These are phyloP conservation scores for Alternaria arbusti DNA, from an alignment of 2,329 filamentous ascomycete genomes.

Conservation along the genomic window DNA sequence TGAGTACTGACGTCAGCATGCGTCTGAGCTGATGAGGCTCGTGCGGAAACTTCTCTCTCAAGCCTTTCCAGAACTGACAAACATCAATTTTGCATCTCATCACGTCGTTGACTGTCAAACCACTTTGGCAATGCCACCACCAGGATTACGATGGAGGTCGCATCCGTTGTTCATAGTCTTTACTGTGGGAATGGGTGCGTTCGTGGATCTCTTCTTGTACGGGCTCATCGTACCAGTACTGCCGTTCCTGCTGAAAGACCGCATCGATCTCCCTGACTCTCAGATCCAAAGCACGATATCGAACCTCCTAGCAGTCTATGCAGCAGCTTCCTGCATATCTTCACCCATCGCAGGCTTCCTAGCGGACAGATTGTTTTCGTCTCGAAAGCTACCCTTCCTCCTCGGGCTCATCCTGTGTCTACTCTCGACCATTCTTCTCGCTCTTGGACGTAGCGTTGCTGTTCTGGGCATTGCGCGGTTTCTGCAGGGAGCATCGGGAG, in stretches of 20 bases:
- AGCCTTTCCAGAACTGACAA: background rate
- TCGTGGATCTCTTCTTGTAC: slow-evolving; percentile 67
- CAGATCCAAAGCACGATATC: slow-evolving; percentile 62
- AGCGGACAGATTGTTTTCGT: slow-evolving; percentile 58
- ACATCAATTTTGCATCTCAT: background rate
- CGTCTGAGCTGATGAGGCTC: background rate
- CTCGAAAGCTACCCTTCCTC: slow-evolving; percentile 65
- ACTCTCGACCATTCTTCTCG: slow-evolving; percentile 62
- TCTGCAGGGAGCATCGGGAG: slow-evolving; percentile 64
- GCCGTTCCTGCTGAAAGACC: slow-evolving; percentile 62
- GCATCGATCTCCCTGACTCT: slow-evolving; percentile 56
- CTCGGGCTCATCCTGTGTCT: slow-evolving; percentile 60
- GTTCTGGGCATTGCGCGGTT: slow-evolving; percentile 60
- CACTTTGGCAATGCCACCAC: slow-evolving; percentile 22
- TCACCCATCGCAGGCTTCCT: slow-evolving; percentile 62
- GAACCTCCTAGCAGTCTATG: slow-evolving; percentile 61
- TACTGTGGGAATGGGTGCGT: slow-evolving; percentile 63
- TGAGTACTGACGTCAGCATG: slow-evolving; percentile 4
- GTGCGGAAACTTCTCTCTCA: background rate
- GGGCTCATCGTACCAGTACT: slow-evolving; percentile 65
- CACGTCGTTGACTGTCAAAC: background rate
- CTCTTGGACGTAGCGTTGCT: slow-evolving; percentile 56
- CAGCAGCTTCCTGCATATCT: slow-evolving; percentile 59
- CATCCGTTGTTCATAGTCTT: slow-evolving; percentile 64
- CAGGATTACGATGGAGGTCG: slow-evolving; percentile 61